Base-by-base conservation (phyloP, 148 eudicot genomes). In the Amaranthus palmeri region DNA sequence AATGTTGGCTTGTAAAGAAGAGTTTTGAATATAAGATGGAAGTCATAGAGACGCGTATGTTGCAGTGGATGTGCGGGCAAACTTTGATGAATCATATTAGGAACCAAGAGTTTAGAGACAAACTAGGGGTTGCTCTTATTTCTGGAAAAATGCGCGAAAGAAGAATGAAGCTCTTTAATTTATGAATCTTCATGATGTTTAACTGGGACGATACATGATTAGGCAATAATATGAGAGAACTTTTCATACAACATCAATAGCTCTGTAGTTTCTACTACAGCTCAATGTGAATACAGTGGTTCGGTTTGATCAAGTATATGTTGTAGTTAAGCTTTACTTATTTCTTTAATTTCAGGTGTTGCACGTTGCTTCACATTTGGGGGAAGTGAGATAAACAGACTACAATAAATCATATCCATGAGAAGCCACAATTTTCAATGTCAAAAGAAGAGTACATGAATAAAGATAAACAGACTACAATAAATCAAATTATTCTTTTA, bases 311-410 rank as follows among this genome's bases (percentile, higher is more conserved):
- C 5, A 10, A 13, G n/a, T 60, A 12, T 43, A 41, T 40, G 18
- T 18, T 40, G 46, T 10, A 46, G 15, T 45, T 8, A 1, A 42
- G 18, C 54, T 11, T 61, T 47, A 42, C n/a, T 36, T 12, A 69
- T 36, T 54, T 56, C 67, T 68, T 40, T 56, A 52, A 54, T 76
- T 77, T 53, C 81, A 91, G 98, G 98, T 72, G 91, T n/a, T n/a
- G 97, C 98, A 62, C 97, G 98, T 65, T 95, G 97, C 84, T 95
- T 95, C 78, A 95, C 98, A 46, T 95, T 95, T 81, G 96, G 98
- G 18, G n/a, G 97, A 71, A 95, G 96, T 84, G 81, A 93, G 80
- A 86, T 80, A 88, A 65, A n/a, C n/a, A n/a, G n/a, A n/a, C n/a
- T n/a, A n/a, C n/a, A n/a, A n/a, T n/a, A n/a, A n/a, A n/a, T n/a